phyloP scores from a whole-genome alignment of 495 filamentous ascomycete species.

The Parathielavia appendiculata region DNA sequence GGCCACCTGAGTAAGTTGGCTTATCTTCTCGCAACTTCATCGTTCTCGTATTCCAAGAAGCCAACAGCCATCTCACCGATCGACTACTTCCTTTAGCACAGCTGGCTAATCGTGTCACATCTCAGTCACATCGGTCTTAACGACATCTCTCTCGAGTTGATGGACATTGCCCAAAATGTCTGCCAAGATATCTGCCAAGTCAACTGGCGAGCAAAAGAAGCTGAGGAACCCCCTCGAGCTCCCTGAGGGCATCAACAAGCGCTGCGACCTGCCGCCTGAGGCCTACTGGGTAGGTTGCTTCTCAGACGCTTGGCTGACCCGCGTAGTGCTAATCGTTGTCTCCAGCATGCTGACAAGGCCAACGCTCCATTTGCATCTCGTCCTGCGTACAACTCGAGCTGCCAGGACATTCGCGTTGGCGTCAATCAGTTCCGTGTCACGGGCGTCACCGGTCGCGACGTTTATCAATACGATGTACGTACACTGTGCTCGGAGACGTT shows the following conservation, averaged over 20 bases:
- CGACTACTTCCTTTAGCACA: background rate
- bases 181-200: background rate
- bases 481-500: background rate
- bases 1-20: background rate
- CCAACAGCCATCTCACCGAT: no score
- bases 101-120: background rate
- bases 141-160: background rate
- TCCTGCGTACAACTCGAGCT: conserved; percentile 52
- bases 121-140: background rate
- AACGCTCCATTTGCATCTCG: conserved; percentile 32
- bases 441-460: conserved; percentile 40
- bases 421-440: conserved; percentile 73
- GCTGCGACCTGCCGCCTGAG: conserved; percentile 43
- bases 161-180: conserved; percentile 1
- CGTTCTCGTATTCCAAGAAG: no score
- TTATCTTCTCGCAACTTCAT: background rate
- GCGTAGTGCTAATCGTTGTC: background rate
- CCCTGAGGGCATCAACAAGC: conserved; percentile 30
- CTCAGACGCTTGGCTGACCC: no score
- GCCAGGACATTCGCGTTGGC: conserved; percentile 51
- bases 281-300: conserved; percentile 33
- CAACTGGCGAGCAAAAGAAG: background rate
- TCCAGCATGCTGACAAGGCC: background rate
- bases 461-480: conserved; percentile 88
- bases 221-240: conserved; percentile 1